Evolutionary conservation across 2,329 filamentous ascomycete species (phyloP), one percentile per base, ranked within the genome.

Genomic region (Metarhizium rileyi): DNA sequence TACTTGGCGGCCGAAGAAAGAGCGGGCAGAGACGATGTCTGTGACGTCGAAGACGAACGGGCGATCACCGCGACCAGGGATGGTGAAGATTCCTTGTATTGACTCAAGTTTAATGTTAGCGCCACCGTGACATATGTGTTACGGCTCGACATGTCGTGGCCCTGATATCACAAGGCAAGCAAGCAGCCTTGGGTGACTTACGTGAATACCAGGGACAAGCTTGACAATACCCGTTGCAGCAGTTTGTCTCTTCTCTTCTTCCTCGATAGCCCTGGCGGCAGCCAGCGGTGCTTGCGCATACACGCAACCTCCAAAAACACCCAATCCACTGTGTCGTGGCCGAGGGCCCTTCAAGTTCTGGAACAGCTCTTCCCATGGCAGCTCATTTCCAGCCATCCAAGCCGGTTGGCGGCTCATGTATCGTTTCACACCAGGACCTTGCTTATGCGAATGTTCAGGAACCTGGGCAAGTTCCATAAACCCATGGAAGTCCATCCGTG

Each of bases 41-140:
- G 67, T 65, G 3, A 78, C 72, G 23, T 70, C 67, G 59, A 77
- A 78, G 47, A 81, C 60, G 55, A 76, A 79, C 2, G 78, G 77
- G 2, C 76, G 70, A 52, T 78, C 72, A 1, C 58, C 51, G 4
- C 66, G 59, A 5, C 74, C 77, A 0, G 66, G 64, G 22, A 72
- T 68, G 2, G 74, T 74, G 57, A 80, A 81, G 56, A 71, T 76
- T 8, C 76, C 77, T 56, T 79, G 74, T 22, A 81, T 75, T 8
- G 75, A 73, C 76, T 80, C 35, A 2, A 4, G 10, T 7, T 6
- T 27, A 2, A n/a, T 18, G 42, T 30, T 28, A 42, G 40, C 23
- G n/a, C 27, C 8, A 12, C 27, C 8, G 27, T 8, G 8, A 28
- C 27, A 28, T 28, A 28, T 28, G 27, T 28, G 12, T 28, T 28